These are phyloP conservation scores for Oryza longistaminata DNA, from an alignment of 176 grass and related monocot genomes.

Conservation along the genomic window DNA sequence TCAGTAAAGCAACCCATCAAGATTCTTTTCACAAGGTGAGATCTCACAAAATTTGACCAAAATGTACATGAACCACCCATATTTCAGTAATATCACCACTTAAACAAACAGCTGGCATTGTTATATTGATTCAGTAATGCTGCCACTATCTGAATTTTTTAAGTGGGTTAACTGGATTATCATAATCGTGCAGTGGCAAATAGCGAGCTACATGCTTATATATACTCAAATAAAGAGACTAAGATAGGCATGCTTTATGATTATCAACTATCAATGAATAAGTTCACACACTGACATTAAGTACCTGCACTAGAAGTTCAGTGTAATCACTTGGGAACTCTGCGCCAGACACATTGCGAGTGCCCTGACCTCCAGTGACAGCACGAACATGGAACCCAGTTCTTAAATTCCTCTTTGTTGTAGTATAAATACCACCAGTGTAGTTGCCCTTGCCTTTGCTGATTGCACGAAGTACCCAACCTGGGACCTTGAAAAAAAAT, in stretches of 20 bases:
- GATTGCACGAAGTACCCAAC: conserved; percentile 28
- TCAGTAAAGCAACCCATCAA: background rate
- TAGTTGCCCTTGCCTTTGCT: background rate
- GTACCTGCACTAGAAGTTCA: conserved; percentile 73
- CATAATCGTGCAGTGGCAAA: background rate
- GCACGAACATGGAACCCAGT: conserved; percentile 34
- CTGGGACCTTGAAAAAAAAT: conserved; percentile 22
- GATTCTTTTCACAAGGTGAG: background rate
- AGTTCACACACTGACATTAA: background rate
- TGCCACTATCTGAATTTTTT: background rate
- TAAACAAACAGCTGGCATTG: background rate
- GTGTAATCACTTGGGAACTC: conserved; percentile 74
- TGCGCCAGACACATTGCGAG: conserved; percentile 44
- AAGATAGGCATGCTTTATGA: background rate
- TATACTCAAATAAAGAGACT: conserved; percentile 17
- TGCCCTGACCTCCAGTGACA: conserved; percentile 50
- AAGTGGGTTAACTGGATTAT: background rate
- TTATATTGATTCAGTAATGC: conserved; percentile 5
- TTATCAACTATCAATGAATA: background rate
- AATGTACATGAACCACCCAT: background rate
- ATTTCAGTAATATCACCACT: conserved; percentile 1
- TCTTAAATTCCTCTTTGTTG: conserved; percentile 29
- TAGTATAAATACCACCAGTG: conserved; percentile 1
- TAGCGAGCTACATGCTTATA: background rate
- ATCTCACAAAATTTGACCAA: background rate